Percentiles rank a stretch among this genome's conserved stretches.
These are phyloP conservation scores for Fusarium goolgardi DNA, from an alignment of 2,329 filamentous ascomycete species.

Conservation along the genomic window DNA sequence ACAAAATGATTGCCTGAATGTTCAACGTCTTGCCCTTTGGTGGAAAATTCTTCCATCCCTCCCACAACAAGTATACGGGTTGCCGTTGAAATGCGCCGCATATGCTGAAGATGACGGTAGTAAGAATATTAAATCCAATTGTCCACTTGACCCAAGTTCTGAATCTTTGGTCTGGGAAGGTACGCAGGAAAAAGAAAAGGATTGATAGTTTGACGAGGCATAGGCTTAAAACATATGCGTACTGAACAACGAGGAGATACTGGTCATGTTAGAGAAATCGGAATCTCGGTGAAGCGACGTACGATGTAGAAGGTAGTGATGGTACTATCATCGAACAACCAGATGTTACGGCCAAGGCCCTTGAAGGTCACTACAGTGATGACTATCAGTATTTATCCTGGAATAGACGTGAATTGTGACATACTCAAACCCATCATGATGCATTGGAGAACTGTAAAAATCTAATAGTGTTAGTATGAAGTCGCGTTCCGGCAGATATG, in stretches of 20 bases:
- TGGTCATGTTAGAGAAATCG: accelerated
- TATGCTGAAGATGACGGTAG: not conserved
- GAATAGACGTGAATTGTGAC: not conserved
- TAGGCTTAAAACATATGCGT: not conserved
- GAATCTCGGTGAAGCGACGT: accelerated
- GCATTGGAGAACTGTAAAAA: not conserved
- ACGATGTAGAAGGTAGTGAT: not conserved
- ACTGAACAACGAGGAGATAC: not conserved
- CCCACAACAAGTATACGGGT: not conserved
- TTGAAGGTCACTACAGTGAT: not conserved
- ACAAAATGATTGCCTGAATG: not conserved
- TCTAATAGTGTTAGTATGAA: accelerated
- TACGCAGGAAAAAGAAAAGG: not conserved
- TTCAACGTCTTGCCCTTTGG: not conserved
- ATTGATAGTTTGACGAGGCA: conserved; percentile 1
- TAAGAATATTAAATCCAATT: not conserved
- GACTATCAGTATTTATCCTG: not conserved
- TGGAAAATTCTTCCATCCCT: not conserved
- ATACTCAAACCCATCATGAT: not conserved
- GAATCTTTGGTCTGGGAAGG: not conserved
- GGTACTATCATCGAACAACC: not conserved
- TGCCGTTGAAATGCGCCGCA: not conserved
- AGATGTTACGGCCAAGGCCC: not conserved
- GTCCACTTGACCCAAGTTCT: not conserved
- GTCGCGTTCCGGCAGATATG: accelerated